Evolutionary conservation across 2,329 filamentous ascomycete genomes (phyloP).

Genomic region (Plenodomus tracheiphilus): DNA sequence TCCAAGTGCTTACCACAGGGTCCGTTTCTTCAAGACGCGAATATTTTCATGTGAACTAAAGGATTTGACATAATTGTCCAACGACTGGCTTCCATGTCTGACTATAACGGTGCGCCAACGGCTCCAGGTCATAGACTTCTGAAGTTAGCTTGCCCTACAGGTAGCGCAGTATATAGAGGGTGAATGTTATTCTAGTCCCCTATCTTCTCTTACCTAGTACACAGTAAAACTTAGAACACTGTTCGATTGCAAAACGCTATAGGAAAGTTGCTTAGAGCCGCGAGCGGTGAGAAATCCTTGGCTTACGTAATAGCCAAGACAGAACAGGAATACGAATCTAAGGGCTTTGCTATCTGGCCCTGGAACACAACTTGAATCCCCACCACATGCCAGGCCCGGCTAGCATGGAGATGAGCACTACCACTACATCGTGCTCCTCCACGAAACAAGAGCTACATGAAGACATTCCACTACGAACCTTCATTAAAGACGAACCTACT

Average conservation of each 20-base stretch:
- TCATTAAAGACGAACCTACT: conserved; percentile 19
- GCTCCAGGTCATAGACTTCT: too few relatives aligned
- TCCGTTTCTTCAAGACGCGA: too few relatives aligned
- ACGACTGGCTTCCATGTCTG: too few relatives aligned
- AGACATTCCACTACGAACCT: background rate
- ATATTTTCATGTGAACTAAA: too few relatives aligned
- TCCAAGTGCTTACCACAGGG: too few relatives aligned
- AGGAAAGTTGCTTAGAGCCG: background rate
- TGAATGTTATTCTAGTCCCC: background rate
- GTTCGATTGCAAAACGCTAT: too few relatives aligned
- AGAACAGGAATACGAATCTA: background rate
- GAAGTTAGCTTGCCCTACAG: too few relatives aligned
- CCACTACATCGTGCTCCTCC: background rate
- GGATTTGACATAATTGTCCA: too few relatives aligned
- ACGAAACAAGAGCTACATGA: background rate
- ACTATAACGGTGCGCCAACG: too few relatives aligned
- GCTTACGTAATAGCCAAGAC: background rate
- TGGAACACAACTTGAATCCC: too few relatives aligned
- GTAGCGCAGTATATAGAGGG: background rate
- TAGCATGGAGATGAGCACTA: background rate
- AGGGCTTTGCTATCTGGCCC: background rate
- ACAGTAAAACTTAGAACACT: background rate
- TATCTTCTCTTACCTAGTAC: background rate
- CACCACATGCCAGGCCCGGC: too few relatives aligned
- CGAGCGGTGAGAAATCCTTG: background rate